Percentiles rank a stretch among this genome's conserved stretches.
Evolutionary conservation across 2,329 filamentous ascomycete genomes (phyloP).

Genomic region (Pseudogymnoascus sp.): DNA sequence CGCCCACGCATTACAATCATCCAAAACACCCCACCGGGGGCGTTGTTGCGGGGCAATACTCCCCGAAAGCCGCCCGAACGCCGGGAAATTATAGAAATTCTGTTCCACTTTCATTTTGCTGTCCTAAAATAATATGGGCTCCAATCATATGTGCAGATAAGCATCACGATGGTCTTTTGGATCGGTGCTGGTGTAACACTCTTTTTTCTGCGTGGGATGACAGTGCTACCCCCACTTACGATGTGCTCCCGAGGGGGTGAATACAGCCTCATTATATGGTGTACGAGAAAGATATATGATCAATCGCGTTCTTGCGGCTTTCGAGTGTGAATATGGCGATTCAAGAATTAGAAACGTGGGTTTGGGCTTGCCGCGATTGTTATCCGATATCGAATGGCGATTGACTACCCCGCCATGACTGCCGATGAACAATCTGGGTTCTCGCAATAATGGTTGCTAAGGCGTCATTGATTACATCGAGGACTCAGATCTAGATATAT

Average conservation of each 20-base stretch:
- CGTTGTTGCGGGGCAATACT: not conserved
- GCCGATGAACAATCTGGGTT: not conserved
- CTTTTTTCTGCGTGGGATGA: not conserved
- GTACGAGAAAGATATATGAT: not conserved
- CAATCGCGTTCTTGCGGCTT: not conserved
- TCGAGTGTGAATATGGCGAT: not conserved
- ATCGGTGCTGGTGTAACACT: not conserved
- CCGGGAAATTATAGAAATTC: not conserved
- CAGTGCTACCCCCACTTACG: not conserved
- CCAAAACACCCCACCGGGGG: not conserved
- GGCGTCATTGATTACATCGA: not conserved
- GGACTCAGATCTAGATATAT: not conserved
- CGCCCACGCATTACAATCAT: not conserved
- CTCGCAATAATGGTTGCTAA: conserved; percentile 1
- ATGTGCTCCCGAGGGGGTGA: not conserved
- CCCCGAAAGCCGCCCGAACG: not conserved
- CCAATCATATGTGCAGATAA: not conserved
- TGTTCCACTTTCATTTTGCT: not conserved
- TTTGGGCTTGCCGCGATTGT: not conserved
- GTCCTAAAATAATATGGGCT: not conserved
- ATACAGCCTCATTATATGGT: not conserved
- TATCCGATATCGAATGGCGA: not conserved
- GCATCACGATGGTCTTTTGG: not conserved
- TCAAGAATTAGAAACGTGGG: not conserved
- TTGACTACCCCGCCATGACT: not conserved